phyloP scores from a whole-genome alignment of 2,329 filamentous ascomycete species.

The Didymella lethalis region DNA sequence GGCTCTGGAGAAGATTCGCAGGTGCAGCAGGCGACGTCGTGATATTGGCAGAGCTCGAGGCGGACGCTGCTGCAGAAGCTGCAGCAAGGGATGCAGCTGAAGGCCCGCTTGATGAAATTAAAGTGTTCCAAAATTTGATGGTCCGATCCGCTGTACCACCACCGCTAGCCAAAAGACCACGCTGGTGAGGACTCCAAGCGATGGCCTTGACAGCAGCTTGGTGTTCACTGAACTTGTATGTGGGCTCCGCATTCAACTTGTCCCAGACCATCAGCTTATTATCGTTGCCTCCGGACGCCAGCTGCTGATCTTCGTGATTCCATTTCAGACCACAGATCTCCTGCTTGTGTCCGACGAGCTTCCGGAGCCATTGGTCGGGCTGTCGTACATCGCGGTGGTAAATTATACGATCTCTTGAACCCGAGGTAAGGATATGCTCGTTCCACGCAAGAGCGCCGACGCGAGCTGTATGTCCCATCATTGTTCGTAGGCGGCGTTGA shows the following conservation, averaged over 20 bases:
- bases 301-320: slow-evolving; percentile 95
- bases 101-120: slow-evolving; percentile 69
- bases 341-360: slow-evolving; percentile 93
- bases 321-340: slow-evolving; percentile 96
- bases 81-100: slow-evolving; percentile 52
- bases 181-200: slow-evolving; percentile 95
- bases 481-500: slow-evolving; percentile 84
- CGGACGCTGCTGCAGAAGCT: slow-evolving; percentile 46
- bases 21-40: slow-evolving; percentile 48
- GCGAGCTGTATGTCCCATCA: slow-evolving; percentile 94
- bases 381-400: slow-evolving; percentile 95
- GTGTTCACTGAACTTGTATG: slow-evolving; percentile 94
- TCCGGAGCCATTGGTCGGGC: slow-evolving; percentile 87
- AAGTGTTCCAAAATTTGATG: slow-evolving; percentile 98
- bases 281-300: slow-evolving; percentile 96
- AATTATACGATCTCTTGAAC: slow-evolving; percentile 90
- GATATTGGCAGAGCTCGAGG: slow-evolving; percentile 41
- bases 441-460: slow-evolving; percentile 98
- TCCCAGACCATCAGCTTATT: slow-evolving; percentile 99
- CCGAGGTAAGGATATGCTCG: slow-evolving; percentile 94
- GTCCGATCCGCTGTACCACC: slow-evolving; percentile 94
- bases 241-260: slow-evolving; percentile 87
- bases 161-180: slow-evolving; percentile 90
- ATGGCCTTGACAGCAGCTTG: slow-evolving; percentile 97
- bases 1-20: slow-evolving; percentile 70